These are phyloP conservation scores for Monilinia polystroma DNA, from an alignment of 2,329 filamentous ascomycete species.

Conservation along the genomic window DNA sequence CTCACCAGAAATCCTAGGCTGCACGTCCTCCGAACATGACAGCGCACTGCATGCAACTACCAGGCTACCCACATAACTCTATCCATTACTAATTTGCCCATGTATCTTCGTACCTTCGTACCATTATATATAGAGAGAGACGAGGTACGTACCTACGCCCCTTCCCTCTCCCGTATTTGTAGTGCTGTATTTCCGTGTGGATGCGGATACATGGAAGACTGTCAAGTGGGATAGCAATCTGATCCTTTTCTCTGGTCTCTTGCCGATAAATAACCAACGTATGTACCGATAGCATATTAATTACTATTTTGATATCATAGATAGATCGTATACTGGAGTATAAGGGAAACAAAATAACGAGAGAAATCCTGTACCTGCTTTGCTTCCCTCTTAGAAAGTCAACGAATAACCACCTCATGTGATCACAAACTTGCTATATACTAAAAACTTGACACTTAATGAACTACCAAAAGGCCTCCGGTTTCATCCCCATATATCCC, in stretches of 20 bases:
- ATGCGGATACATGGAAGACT: not conserved
- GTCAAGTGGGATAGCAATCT: no score
- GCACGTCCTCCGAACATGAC: not conserved
- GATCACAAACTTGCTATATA: not conserved
- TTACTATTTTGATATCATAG: no score
- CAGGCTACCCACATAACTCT: not conserved
- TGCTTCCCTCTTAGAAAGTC: not conserved
- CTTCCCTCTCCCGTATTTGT: slow-evolving; percentile 10
- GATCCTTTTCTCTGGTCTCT: no score
- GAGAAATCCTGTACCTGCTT: not conserved
- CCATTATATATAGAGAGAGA: slow-evolving; percentile 18
- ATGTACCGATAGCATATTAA: no score
- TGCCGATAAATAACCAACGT: no score
- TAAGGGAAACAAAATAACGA: no score
- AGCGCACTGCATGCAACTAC: not conserved
- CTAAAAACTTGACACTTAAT: not conserved
- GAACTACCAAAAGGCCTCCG: not conserved
- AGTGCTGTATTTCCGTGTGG: not conserved
- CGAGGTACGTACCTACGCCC: slow-evolving; percentile 17
- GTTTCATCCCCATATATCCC: not conserved
- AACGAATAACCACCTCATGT: not conserved
- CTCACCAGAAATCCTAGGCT: not conserved
- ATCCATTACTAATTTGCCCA: not conserved
- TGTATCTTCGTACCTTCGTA: not conserved
- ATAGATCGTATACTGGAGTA: no score